Evolutionary conservation across 768 basidiomycete species (phyloP).

Genomic region (Tricholoma bakamatsutake): DNA sequence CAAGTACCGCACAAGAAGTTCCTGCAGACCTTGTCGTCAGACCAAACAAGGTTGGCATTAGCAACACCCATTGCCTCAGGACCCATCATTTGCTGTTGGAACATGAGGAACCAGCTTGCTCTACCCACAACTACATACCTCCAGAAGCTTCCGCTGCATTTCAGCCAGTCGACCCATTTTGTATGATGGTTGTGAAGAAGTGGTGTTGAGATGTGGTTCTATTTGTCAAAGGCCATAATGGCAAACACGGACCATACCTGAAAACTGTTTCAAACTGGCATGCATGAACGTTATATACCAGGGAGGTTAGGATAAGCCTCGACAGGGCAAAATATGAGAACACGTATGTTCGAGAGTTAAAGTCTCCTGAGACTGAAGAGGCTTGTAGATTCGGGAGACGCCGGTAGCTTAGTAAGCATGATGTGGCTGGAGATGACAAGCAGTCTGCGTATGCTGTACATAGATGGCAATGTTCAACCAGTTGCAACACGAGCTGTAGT

Average conservation of each 20-base stretch:
- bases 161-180: conserved; percentile 93
- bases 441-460: too few species aligned
- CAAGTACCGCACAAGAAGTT: conserved; percentile 99
- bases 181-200: conserved; percentile 18
- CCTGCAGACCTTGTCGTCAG: conserved; percentile 95
- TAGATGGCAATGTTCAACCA: too few species aligned
- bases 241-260: conserved; percentile 6
- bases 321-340: too few species aligned
- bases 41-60: conserved; percentile 88
- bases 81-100: conserved; percentile 97
- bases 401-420: too few species aligned
- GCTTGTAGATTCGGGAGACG: too few species aligned
- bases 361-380: too few species aligned
- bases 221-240: conserved; percentile 10
- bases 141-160: conserved; percentile 91
- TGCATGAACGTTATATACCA: too few species aligned
- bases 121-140: conserved; percentile 24
- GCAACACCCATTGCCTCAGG: conserved; percentile 98
- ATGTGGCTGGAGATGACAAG: too few species aligned
- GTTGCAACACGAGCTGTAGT: too few species aligned
- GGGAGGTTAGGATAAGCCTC: too few species aligned
- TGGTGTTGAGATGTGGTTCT: conserved; percentile 3
- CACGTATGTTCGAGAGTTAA: too few species aligned
- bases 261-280: background rate
- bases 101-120: conserved; percentile 36